Evolutionary conservation across 1,284 basidiomycete species (phyloP), one percentile per base, ranked within the genome.

Genomic region (Fistulinella staudtii): DNA sequence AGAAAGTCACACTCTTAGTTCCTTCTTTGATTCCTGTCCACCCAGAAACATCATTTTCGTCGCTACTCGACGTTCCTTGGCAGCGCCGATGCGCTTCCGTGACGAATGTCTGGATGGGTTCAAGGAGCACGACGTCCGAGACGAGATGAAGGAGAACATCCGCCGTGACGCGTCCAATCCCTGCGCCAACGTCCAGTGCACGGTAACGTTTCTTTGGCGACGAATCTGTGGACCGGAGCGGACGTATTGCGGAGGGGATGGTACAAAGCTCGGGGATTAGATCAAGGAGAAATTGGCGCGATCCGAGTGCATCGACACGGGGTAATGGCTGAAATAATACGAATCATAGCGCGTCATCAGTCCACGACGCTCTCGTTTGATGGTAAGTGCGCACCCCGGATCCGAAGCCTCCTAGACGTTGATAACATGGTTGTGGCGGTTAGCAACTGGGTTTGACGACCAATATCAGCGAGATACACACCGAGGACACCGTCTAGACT

Each of bases 131-230:
- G 31, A 96, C 87, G 57, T 92, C 86, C 24, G 83, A 77, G 49
- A 93, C 77, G 39, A 96, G 80, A 54, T 86, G 85, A 5, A 96
- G 76, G 9, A 97, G 79, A 10, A 92, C 88, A 50, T 88, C 82
- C 5, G 79, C 73, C 0, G 92, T 94, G 24, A 95, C 92, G 42
- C 94, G 82, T 8, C 94, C 93, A 39, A 97, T 86, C 3, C 93
- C 93, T 14, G 92, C 86, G 14, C 86, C 93, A 41, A 93, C 89
- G 57, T 97, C 94, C 13, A 97, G 75, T 1, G 87, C 91, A 27
- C 89, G 79, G 27, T 72, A 77, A 40, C 85, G 69, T 39, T 29
- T 65, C 27, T 18, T 11, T 1, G 43, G 34, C 2, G 15, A 15
- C 3, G 36, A 22, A 23, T 56, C 34, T 31, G 40, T 3, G 1